Conservation (phyloP, 2,329 filamentous ascomycete genomes). For the Dendrostoma leiphaemia region DNA sequence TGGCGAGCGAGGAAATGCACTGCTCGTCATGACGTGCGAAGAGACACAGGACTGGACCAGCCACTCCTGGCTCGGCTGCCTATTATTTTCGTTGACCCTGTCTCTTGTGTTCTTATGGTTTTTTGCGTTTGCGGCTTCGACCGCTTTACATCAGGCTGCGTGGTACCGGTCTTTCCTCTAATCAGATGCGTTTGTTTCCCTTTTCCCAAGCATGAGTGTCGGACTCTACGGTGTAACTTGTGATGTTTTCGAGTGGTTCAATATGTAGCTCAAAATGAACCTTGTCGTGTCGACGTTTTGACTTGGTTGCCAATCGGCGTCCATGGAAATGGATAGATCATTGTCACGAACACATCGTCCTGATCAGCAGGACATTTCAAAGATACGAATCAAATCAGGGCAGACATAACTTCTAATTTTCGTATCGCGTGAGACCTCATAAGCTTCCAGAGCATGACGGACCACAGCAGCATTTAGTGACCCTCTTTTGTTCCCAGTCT, state of each 20-base stretch:
- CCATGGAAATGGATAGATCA: too few species aligned
- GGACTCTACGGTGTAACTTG: too few species aligned
- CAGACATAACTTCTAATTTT: background rate
- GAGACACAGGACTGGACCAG: background rate
- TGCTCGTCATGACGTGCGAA: background rate
- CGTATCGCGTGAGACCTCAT: background rate
- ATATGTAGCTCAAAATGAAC: background rate
- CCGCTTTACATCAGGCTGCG: background rate
- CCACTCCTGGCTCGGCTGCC: background rate
- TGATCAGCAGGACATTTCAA: too few species aligned
- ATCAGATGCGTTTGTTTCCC: background rate
- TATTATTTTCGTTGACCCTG: background rate
- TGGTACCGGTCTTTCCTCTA: background rate
- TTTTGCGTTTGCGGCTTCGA: background rate
- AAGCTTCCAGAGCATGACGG: background rate
- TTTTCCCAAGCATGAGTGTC: background rate
- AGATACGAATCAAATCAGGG: too few species aligned
- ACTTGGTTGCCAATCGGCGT: too few species aligned
- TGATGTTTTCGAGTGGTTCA: too few species aligned
- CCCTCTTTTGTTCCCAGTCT: background rate
- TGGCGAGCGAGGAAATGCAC: background rate
- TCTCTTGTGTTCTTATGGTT: background rate
- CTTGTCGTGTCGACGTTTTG: background rate
- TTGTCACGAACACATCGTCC: too few species aligned
- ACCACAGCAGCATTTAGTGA: background rate